Percentiles rank a stretch among this genome's conserved stretches.
These are phyloP conservation scores for Maudiozyma turicensis DNA, from an alignment of 805 yeast genomes.

Conservation along the genomic window DNA sequence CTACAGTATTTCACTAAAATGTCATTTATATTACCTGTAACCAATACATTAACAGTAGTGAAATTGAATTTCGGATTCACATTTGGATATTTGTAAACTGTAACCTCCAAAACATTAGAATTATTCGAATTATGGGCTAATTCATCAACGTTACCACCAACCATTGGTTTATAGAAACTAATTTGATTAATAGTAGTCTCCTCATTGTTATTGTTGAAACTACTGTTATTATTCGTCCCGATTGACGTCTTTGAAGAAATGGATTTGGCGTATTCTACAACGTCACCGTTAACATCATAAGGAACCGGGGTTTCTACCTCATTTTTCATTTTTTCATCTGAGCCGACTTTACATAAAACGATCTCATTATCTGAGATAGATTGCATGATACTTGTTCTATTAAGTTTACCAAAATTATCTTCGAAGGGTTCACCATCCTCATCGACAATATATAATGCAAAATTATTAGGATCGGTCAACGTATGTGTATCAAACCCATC, in stretches of 20 bases:
- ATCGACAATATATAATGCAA: constrained; percentile 61
- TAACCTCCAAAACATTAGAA: constrained; percentile 23
- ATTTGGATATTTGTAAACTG: constrained; percentile 30
- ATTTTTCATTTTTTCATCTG: constrained; percentile 38
- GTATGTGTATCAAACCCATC: constrained; percentile 13
- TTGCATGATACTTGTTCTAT: constrained; percentile 51
- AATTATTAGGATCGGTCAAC: constrained; percentile 23
- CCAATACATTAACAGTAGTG: constrained; percentile 24
- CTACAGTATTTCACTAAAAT: constrained; percentile 30
- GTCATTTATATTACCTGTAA: constrained; percentile 31
- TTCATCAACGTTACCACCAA: constrained; percentile 21
- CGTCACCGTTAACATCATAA: constrained; percentile 14
- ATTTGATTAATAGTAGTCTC: constrained; percentile 22
- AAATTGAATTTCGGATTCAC: constrained; percentile 21
- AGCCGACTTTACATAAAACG: constrained; percentile 56
- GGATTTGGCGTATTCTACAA: constrained; percentile 5
- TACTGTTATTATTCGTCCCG: constrained; percentile 4
- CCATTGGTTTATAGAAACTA: constrained; percentile 32
- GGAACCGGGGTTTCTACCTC: constrained; percentile 48
- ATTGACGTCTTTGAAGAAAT: constrained; percentile 2
- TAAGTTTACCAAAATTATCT: constrained; percentile 78
- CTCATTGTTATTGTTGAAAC: constrained; percentile 11
- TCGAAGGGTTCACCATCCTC: constrained; percentile 93
- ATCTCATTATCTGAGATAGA: constrained; percentile 77
- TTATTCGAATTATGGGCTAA: constrained; percentile 12